Percentiles rank a stretch among this genome's conserved stretches.
Conservation (phyloP, 176 grass and related monocot genomes). For the Juncus inflexus region DNA sequence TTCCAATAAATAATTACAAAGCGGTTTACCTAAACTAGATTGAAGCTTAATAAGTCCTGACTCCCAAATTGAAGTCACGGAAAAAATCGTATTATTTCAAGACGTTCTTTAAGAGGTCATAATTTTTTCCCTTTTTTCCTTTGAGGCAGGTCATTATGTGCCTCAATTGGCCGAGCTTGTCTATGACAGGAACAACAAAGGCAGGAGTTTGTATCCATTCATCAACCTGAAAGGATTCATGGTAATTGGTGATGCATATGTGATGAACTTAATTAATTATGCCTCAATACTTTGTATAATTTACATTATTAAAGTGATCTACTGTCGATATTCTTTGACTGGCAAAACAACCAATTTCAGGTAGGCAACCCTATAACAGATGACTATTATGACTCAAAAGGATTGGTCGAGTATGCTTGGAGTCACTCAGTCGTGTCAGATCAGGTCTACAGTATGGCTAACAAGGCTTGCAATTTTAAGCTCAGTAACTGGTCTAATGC, state of each 20-base stretch:
- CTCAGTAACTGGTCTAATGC: conserved; percentile 40
- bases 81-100: background rate
- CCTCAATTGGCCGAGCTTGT: conserved; percentile 76
- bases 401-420: conserved; percentile 71
- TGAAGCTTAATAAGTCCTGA: background rate
- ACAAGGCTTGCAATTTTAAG: conserved; percentile 56
- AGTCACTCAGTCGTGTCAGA: conserved; percentile 61
- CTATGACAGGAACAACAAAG: conserved; percentile 48
- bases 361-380: conserved; percentile 65
- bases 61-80: background rate
- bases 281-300: no score
- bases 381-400: conserved; percentile 60
- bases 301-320: background rate
- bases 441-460: conserved; percentile 40
- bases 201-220: conserved; percentile 25
- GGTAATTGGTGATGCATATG: conserved; percentile 34
- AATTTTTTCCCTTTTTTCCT: conserved; percentile 13
- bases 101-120: background rate
- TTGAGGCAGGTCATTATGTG: conserved; percentile 72
- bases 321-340: background rate
- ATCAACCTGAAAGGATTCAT: conserved; percentile 87
- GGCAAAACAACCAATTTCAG: conserved; percentile 29
- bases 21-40: background rate
- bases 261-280: background rate
- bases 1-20: no score